Evolutionary conservation across 345 rosid genomes (phyloP), one percentile per base, ranked within the genome.

Genomic region (Fremontodendron californicum): DNA sequence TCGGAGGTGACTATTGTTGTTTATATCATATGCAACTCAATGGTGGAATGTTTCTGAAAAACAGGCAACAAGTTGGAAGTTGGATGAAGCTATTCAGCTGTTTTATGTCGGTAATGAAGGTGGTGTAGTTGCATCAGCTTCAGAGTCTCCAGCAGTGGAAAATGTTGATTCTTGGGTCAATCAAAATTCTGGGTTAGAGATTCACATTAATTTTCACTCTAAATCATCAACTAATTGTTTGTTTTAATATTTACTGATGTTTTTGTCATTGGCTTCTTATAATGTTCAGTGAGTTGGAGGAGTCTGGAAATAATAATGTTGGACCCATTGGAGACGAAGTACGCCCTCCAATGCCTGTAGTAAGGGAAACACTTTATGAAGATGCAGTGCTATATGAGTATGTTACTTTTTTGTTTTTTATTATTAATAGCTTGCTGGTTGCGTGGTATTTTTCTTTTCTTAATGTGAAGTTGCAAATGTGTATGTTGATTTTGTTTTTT

Each of bases 61-160:
- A 77, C 79, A 96, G 99, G 96, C 97, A 5, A 96, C 99, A n/a
- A 86, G 90, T 83, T 96, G 99, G 99, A 91, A 91, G 75, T 93
- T 96, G 79, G 98, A 96, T 45, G 98, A 93, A 68, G 99, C 99
- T 71, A 45, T 95, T 75, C 98, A 95, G 89, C 87, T 95, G 58
- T 95, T 95, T 79, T 95, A 87, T 85, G 88, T 93, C 25, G 98
- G 94, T 74, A 88, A 87, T 74, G 99, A 93, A 79, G 84, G 78
- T 62, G 89, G 86, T 70, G 79, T 71, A 61, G 71, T 66, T 62
- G 82, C 85, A 1, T 64, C 94, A n/a, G 82, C 79, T 67, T 80
- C 92, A 63, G 81, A 72, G 21, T 74, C 90, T 74, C 89, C 89
- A 65, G 73, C 76, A n/a, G n/a, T n/a, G n/a, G n/a, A n/a, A n/a